Conservation (phyloP, 345 rosid species). For the Anastatica hierochuntica region DNA sequence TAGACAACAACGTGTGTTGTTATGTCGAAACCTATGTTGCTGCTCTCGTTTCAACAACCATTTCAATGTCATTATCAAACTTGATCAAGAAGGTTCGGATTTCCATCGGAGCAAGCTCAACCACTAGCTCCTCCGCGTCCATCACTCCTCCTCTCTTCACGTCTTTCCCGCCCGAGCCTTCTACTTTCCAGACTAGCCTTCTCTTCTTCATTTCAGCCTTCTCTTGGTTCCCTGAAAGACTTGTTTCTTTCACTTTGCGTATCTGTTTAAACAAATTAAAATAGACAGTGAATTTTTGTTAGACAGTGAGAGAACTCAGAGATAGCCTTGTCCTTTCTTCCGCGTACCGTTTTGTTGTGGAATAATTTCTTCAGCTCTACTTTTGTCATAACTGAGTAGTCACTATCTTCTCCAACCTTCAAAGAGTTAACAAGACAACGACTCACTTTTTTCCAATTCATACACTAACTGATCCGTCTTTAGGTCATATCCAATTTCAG, state of each 20-base stretch:
- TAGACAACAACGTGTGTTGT: background rate
- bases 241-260: constrained; percentile 48
- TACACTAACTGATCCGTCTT: no score
- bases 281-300: background rate
- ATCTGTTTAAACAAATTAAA: constrained; percentile 35
- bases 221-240: constrained; percentile 81
- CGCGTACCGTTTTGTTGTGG: constrained; percentile 49
- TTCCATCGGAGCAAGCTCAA: constrained; percentile 88
- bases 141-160: constrained; percentile 47
- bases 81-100: constrained; percentile 59
- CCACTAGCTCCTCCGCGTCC: constrained; percentile 51
- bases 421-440: constrained; percentile 3
- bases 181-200: constrained; percentile 69
- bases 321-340: constrained; percentile 1
- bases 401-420: constrained; percentile 74
- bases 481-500: no score
- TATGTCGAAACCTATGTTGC: background rate
- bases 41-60: constrained; percentile 8
- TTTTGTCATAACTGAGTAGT: constrained; percentile 58
- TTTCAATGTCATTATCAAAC: constrained; percentile 21
- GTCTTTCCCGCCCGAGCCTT: constrained; percentile 27
- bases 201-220: constrained; percentile 67
- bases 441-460: background rate
- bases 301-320: background rate
- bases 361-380: constrained; percentile 71